A percentile compares a stretch with the other conserved stretches of the same genome.
Conservation (phyloP, 78 protist genomes). For the Dictyostelium capitatum region DNA sequence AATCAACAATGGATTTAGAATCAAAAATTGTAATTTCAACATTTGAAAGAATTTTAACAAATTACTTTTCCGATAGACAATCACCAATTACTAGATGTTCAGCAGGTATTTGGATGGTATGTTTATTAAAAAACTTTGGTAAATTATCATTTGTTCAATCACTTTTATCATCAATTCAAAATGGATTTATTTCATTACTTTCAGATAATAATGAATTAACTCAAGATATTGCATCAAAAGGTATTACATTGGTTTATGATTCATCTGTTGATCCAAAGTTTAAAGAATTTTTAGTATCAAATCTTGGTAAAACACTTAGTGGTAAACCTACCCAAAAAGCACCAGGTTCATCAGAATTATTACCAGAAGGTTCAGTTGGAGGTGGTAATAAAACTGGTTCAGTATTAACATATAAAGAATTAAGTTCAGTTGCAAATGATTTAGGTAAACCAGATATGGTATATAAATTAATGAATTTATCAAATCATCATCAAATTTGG, state of each 20-base stretch:
- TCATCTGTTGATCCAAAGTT: slow-evolving; percentile 42
- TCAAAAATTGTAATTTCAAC: not conserved
- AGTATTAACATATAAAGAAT: slow-evolving; percentile 53
- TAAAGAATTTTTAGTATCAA: slow-evolving; percentile 64
- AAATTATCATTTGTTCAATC: slow-evolving; percentile 16
- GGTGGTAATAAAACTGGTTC: slow-evolving; percentile 54
- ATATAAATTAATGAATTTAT: slow-evolving; percentile 84
- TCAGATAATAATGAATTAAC: slow-evolving; percentile 84
- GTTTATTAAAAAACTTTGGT: slow-evolving; percentile 72
- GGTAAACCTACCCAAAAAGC: slow-evolving; percentile 82
- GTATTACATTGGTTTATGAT: slow-evolving; percentile 82
- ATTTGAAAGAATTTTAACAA: slow-evolving; percentile 43
- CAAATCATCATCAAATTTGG: slow-evolving; percentile 87
- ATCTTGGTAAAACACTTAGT: slow-evolving; percentile 52
- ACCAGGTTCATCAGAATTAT: slow-evolving; percentile 66
- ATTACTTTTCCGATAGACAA: slow-evolving; percentile 77
- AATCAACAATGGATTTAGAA: not conserved
- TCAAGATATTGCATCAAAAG: slow-evolving; percentile 85
- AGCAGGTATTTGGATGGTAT: slow-evolving; percentile 81
- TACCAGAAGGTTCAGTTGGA: slow-evolving; percentile 67
- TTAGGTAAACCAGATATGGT: slow-evolving; percentile 89
- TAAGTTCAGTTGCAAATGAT: slow-evolving; percentile 76
- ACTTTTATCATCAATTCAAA: slow-evolving; percentile 59
- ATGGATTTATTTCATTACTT: slow-evolving; percentile 71
- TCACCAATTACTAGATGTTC: slow-evolving; percentile 81